These are phyloP conservation scores for Cyanidium caldarium DNA, from an alignment of 23 red algal species.

Conservation along the genomic window DNA sequence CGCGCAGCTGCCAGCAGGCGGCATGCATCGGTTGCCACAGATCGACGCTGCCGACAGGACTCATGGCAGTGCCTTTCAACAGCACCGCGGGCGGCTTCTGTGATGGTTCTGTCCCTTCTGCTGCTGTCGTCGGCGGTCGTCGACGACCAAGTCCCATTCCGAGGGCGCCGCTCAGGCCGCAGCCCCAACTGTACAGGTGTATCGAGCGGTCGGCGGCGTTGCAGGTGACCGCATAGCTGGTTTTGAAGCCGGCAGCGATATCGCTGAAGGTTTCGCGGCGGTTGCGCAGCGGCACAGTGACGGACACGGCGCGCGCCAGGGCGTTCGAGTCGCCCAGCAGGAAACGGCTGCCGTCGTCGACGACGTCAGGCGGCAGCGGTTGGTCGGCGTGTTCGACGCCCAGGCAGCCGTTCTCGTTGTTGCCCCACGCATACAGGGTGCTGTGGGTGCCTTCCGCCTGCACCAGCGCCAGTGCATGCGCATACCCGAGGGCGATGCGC, in stretches of 20 bases:
- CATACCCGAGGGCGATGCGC: not conserved
- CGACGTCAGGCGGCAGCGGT: too few species aligned
- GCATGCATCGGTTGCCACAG: not conserved
- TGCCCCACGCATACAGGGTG: not conserved
- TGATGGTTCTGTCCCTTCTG: not conserved
- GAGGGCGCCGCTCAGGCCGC: not conserved
- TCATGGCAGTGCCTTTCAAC: too few species aligned
- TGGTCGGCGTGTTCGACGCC: too few species aligned
- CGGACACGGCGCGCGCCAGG: not conserved
- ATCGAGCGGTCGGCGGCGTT: not conserved
- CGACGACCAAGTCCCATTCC: too few species aligned
- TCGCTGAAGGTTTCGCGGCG: not conserved
- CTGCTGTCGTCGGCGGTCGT: too few species aligned
- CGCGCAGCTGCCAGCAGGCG: too few species aligned
- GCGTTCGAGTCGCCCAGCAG: not conserved
- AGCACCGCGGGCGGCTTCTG: too few species aligned
- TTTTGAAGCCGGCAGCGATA: not conserved
- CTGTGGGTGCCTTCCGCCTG: not conserved
- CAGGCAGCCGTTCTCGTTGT: conserved; percentile 2
- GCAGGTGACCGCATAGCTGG: not conserved
- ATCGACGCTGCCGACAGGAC: not conserved
- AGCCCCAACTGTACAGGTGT: conserved; percentile 1
- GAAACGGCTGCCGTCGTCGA: too few species aligned
- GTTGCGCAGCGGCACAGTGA: not conserved
- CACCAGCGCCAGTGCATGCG: not conserved